A percentile compares a stretch with the other conserved stretches of the same genome.
These are phyloP conservation scores for Pleoardoris graminearum DNA, from an alignment of 2,329 filamentous ascomycete genomes.

Conservation along the genomic window DNA sequence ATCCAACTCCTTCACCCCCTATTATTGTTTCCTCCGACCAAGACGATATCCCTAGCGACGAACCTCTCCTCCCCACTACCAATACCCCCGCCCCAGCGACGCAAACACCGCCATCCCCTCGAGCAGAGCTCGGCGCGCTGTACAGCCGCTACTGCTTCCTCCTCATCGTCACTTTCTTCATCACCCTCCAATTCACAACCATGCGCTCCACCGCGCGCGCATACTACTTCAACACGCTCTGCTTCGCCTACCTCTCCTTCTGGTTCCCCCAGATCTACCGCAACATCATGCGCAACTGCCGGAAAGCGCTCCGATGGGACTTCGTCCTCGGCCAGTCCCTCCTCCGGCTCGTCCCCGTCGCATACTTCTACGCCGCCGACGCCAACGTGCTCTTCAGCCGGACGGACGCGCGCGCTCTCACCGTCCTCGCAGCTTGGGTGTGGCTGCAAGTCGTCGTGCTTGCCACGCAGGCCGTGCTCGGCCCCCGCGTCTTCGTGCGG, in stretches of 20 bases:
- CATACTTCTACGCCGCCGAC: slow-evolving; percentile 79
- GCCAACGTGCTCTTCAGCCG: slow-evolving; percentile 82
- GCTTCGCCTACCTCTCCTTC: slow-evolving; percentile 80
- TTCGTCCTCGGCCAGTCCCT: slow-evolving; percentile 84
- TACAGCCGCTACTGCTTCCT: slow-evolving; percentile 66
- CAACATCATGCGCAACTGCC: slow-evolving; percentile 88
- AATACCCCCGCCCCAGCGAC: slow-evolving; percentile 29
- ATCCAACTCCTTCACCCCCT: slow-evolving; percentile 53
- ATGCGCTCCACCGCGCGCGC: slow-evolving; percentile 58
- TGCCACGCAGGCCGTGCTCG: slow-evolving; percentile 80
- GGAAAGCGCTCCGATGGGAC: slow-evolving; percentile 86
- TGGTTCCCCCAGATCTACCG: slow-evolving; percentile 92
- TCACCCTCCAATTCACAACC: slow-evolving; percentile 62
- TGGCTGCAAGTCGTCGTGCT: slow-evolving; percentile 83
- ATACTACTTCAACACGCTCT: slow-evolving; percentile 64
- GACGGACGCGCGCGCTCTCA: slow-evolving; percentile 67
- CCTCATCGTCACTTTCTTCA: slow-evolving; percentile 60
- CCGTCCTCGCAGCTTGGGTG: slow-evolving; percentile 72
- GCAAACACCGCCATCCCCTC: slow-evolving; percentile 29
- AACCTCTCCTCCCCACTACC: slow-evolving; percentile 23
- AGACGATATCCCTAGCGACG: slow-evolving; percentile 50
- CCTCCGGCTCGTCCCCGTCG: slow-evolving; percentile 75
- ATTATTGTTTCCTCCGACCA: slow-evolving; percentile 64
- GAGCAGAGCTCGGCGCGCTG: slow-evolving; percentile 59
- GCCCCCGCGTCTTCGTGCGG: slow-evolving; percentile 83